Conservation (phyloP, 805 yeast species). For the Lachancea sp. region DNA sequence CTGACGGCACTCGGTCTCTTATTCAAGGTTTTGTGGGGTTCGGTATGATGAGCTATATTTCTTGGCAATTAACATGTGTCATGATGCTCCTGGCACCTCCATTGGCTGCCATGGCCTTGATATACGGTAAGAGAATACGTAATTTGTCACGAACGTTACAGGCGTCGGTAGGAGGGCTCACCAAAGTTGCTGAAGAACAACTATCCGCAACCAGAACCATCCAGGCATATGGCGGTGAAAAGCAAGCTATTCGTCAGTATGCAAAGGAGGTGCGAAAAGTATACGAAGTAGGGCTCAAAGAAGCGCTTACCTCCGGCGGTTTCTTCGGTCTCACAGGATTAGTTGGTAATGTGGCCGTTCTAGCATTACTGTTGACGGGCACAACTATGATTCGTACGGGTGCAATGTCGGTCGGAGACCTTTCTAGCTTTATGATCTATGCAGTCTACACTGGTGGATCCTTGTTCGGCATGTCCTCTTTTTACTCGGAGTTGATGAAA, state of each 20-base stretch:
- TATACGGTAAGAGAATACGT: conserved; percentile 77
- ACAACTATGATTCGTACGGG: conserved; percentile 76
- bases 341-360: conserved; percentile 71
- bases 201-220: conserved; percentile 79
- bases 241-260: conserved; percentile 66
- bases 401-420: conserved; percentile 74
- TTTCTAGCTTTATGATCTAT: conserved; percentile 91
- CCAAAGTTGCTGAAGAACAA: conserved; percentile 90
- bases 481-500: conserved; percentile 91
- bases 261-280: conserved; percentile 61
- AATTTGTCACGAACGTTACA: conserved; percentile 70
- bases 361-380: conserved; percentile 75
- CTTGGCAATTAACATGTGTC: conserved; percentile 73
- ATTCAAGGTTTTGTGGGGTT: conserved; percentile 82
- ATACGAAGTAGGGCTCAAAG: conserved; percentile 65
- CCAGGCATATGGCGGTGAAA: conserved; percentile 85
- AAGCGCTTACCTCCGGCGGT: conserved; percentile 70
- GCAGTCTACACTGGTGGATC: conserved; percentile 93
- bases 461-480: conserved; percentile 82
- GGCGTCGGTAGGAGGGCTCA: conserved; percentile 74
- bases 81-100: conserved; percentile 83
- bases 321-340: conserved; percentile 77
- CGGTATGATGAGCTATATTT: conserved; percentile 85
- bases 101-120: conserved; percentile 65
- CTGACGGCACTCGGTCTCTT: conserved; percentile 84